A percentile compares a stretch with the other conserved stretches of the same genome.
phyloP scores from a whole-genome alignment of 2,329 filamentous ascomycete species.

The Cladosporium sp. region DNA sequence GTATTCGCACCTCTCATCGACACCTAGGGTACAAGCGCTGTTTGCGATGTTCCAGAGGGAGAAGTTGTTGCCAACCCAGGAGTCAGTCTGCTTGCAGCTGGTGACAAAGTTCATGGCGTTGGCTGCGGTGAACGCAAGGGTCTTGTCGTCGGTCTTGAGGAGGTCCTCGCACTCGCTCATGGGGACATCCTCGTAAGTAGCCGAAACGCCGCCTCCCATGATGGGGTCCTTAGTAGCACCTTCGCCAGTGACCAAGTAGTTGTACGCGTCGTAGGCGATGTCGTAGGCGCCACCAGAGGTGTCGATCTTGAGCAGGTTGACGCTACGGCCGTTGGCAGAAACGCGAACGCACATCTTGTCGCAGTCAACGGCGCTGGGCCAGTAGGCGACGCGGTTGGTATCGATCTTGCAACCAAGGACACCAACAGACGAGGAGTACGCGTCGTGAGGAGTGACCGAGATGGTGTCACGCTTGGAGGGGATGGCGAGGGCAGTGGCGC shows the following conservation, averaged over 20 bases:
- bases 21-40: slow-evolving; percentile 31
- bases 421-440: slow-evolving; percentile 55
- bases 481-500: slow-evolving; percentile 15
- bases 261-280: slow-evolving; percentile 60
- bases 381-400: slow-evolving; percentile 60
- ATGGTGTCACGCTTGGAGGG: slow-evolving; percentile 15
- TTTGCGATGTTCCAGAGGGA: slow-evolving; percentile 49
- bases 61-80: slow-evolving; percentile 53
- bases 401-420: slow-evolving; percentile 59
- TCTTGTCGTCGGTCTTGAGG: slow-evolving; percentile 41
- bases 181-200: slow-evolving; percentile 49
- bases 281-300: slow-evolving; percentile 54
- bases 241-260: slow-evolving; percentile 52
- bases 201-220: slow-evolving; percentile 48
- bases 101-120: slow-evolving; percentile 56
- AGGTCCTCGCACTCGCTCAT: slow-evolving; percentile 49
- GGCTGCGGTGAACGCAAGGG: slow-evolving; percentile 52
- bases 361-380: slow-evolving; percentile 52
- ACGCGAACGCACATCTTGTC: slow-evolving; percentile 55
- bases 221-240: slow-evolving; percentile 45
- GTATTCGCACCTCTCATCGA: slow-evolving; percentile 27
- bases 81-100: slow-evolving; percentile 43
- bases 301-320: slow-evolving; percentile 58
- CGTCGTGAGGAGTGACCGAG: slow-evolving; percentile 51
- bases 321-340: slow-evolving; percentile 43